phyloP scores from a whole-genome alignment of 345 rosid genomes.

The Eucalyptus guilfoylei region DNA sequence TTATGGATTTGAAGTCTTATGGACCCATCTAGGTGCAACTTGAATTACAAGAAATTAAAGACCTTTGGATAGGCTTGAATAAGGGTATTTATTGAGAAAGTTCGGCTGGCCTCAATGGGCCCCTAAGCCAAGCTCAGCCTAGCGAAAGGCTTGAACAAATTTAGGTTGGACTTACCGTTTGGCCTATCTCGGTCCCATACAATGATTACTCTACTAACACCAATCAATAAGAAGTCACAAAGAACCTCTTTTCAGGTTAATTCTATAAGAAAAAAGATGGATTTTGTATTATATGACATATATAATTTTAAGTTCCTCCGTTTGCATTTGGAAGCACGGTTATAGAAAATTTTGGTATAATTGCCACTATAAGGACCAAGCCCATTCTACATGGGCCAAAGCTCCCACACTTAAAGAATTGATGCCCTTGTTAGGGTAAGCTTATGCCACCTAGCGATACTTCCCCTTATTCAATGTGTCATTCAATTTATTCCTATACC shows the following conservation, averaged over 20 bases:
- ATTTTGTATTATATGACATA: background rate
- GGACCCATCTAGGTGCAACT: fast-evolving
- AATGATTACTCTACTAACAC: background rate
- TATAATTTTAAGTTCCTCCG: background rate
- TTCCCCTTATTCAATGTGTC: background rate
- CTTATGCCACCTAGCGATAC: background rate
- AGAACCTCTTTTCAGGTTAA: background rate
- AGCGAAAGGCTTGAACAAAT: background rate
- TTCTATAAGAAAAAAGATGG: background rate
- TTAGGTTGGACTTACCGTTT: background rate
- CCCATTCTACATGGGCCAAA: background rate
- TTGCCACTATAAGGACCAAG: background rate
- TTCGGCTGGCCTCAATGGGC: background rate
- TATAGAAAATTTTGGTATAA: too few relatives aligned
- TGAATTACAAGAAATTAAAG: background rate
- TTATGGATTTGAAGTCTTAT: background rate
- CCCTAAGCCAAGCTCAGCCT: background rate
- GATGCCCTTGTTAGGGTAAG: background rate
- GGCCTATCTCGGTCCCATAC: background rate
- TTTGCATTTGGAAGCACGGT: background rate
- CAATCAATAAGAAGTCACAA: background rate
- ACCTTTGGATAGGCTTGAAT: background rate
- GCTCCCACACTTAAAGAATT: background rate
- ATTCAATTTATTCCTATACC: background rate
- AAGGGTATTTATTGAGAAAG: background rate